Percentiles rank a stretch among this genome's conserved stretches.
Evolutionary conservation across 768 basidiomycete species (phyloP).

Genomic region (Boletus tylopilopsis): DNA sequence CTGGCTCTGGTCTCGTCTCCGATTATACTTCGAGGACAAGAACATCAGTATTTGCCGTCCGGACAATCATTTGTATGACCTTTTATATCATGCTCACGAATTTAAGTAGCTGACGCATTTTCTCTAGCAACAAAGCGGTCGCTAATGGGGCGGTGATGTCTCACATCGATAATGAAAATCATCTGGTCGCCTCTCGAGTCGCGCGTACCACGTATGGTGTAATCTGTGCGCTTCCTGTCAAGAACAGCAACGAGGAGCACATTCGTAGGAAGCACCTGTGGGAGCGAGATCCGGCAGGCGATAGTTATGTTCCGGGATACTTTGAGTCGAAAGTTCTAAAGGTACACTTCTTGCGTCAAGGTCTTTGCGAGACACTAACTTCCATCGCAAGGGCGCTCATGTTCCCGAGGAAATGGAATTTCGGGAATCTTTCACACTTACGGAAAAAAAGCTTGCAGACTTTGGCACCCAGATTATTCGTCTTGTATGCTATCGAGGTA

Average conservation of each 20-base stretch:
- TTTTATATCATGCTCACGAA: neutral
- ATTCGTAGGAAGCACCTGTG: neutral
- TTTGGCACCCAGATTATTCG: conserved; percentile 4
- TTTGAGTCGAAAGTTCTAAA: neutral
- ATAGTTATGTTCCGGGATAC: neutral
- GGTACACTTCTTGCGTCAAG: neutral
- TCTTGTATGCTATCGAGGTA: conserved; percentile 5
- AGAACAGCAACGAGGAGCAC: neutral
- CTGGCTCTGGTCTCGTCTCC: conserved; percentile 10
- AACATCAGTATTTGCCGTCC: conserved; percentile 5
- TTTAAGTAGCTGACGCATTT: neutral
- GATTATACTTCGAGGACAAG: conserved; percentile 5
- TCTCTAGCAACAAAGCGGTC: conserved; percentile 11
- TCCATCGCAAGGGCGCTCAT: neutral
- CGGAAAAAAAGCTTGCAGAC: neutral
- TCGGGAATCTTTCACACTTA: neutral
- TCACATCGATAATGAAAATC: neutral
- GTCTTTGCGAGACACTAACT: no score
- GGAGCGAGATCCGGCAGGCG: neutral
- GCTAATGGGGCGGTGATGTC: conserved; percentile 7
- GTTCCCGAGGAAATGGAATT: neutral
- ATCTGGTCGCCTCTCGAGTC: no score
- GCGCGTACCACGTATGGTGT: neutral
- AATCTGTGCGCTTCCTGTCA: neutral
- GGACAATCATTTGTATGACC: conserved; percentile 4